Base-by-base conservation (phyloP, 768 basidiomycete genomes). In the Boletus huronensis region DNA sequence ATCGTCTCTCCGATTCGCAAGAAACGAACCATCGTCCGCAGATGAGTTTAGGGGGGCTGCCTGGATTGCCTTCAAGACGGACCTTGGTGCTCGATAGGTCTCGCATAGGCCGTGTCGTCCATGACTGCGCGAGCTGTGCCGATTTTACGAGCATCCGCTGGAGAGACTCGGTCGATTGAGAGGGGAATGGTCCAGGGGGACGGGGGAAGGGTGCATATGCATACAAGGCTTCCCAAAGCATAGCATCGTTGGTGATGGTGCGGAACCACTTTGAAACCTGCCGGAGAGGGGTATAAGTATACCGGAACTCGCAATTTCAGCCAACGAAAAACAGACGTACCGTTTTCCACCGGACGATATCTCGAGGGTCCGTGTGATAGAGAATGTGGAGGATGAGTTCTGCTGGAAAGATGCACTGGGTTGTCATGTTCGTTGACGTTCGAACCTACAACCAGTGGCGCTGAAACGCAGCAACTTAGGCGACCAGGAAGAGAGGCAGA, bases 191-290 rank as follows among this genome's bases (percentile, higher is more conserved):
- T 21, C 45, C 45, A 19, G 47, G 41, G 8, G 50, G 50, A 17
- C 41, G 35, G 17, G 41, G 48, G n/a, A 53, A 53, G 6, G 32
- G 8, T 0, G 43, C 41, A 11, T 28, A 5, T 7, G 7, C 6
- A 35, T 58, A 58, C 36, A 52, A 16, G 1, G 10, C 10, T 19
- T 36, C 23, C 58, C 55, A 58, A 13, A 59, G 46, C 2, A 16
- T 0, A 0, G 1, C 10, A 10, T 58, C 57, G 1, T 10, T 5
- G 11, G 48, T 34, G 25, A 50, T 38, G 23, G 21, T 14, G 10
- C 19, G 7, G 9, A 58, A 57, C 11, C 16, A 19, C 21, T 52
- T 59, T 5, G 50, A 57, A 39, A 58, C 48, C 58, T 58, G 21
- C 2, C 14, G 9, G 32, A 57, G 10, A 34, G 19, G 28, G n/a